Percentiles rank a stretch among this genome's conserved stretches.
Evolutionary conservation across 108 stramenopile species (phyloP).

Genomic region (Cyclotella baltica): DNA sequence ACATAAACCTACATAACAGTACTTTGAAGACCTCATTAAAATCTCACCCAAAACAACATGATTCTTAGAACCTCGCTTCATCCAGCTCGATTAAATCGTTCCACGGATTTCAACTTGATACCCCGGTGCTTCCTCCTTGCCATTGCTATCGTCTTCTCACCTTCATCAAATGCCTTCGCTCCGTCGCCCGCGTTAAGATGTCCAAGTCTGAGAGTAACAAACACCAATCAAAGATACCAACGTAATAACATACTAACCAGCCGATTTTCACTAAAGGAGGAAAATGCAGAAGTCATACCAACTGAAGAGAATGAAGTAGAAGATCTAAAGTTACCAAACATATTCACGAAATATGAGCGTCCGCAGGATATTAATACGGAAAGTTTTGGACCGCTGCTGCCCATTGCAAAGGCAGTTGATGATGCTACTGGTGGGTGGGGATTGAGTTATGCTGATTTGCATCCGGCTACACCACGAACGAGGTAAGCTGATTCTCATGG

Average conservation of each 20-base stretch:
- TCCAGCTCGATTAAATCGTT: background rate
- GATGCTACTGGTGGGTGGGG: slow-evolving; percentile 74
- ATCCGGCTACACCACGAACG: slow-evolving; percentile 67
- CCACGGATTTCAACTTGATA: background rate
- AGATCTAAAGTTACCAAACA: background rate
- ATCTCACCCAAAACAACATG: no score
- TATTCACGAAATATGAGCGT: background rate
- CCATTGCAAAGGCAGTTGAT: slow-evolving; percentile 69
- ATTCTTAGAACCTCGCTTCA: no score
- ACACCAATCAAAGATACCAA: background rate
- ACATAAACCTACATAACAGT: no score
- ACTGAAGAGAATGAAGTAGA: background rate
- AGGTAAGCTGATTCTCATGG: background rate
- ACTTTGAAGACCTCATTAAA: no score
- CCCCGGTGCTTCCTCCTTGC: background rate
- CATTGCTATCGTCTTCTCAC: background rate
- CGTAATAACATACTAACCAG: background rate
- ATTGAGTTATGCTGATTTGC: slow-evolving; percentile 78
- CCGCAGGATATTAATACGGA: slow-evolving; percentile 17
- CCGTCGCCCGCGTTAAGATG: background rate
- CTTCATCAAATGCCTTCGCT: background rate
- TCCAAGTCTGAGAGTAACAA: background rate
- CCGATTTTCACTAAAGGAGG: background rate
- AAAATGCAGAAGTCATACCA: background rate
- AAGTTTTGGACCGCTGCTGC: slow-evolving; percentile 58